Base-by-base conservation (phyloP, 2,329 filamentous ascomycete genomes). In the Chaetoscypha palmicola region DNA sequence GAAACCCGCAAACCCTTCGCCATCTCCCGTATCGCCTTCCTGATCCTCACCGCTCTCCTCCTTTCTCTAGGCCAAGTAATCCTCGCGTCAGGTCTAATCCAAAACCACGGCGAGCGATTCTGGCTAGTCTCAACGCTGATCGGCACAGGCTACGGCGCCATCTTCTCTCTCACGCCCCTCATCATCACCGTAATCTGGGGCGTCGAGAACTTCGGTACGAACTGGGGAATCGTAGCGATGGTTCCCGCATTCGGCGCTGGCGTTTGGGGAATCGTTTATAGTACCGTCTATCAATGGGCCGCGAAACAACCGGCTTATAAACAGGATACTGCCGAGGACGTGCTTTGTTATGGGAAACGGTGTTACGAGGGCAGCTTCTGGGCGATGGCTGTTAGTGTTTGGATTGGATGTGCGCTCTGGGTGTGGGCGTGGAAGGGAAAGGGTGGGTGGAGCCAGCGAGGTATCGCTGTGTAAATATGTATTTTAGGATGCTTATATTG, bases 171-270 rank as follows among this genome's bases (percentile, higher is more conserved):
- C 4, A 85, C 86, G 0, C 92, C 92, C 2, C 90, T 97, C 52
- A 86, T 97, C 45, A 84, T 96, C 55, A 88, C 83, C n/a, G 89
- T 96, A 8, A 91, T 98, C 35, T 98, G 92, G 92, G 92, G 92
- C 20, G 89, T 95, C 0, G 90, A 97, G 69, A 98, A 97, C 63
- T 97, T 98, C 62, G 92, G 88, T 46, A 98, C 92, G 0, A 97
- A 98, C 58, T 98, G 91, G 81, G 92, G 92, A 8, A 90, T 97
- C 49, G 81, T 97, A 5, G 89, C 90, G 32, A 92, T 94, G 72
- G 81, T 91, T 45, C 92, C 92, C 2, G 92, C 92, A 0, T 67
- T 85, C 0, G 92, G 91, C 0, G 89, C 91, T 0, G 88, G 88
- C 0, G 74, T 95, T 23, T 98, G 91, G 89, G 88, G 90, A 0